Base-by-base conservation (phyloP, 148 eudicot species). In the Gaultheria prostrata region DNA sequence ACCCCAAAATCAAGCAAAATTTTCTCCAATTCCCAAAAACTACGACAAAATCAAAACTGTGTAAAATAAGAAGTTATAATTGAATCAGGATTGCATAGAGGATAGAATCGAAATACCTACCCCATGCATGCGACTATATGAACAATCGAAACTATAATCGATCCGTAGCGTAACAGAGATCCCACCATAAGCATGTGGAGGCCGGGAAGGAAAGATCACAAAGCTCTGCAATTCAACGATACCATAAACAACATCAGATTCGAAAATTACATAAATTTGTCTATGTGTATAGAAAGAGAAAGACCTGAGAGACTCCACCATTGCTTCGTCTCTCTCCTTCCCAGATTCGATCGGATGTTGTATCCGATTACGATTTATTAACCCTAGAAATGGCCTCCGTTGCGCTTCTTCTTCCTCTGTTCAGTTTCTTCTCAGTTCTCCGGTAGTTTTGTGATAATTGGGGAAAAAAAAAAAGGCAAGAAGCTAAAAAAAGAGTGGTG, bases 91-190 rank as follows among this genome's bases (percentile, higher is more conserved):
- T 63, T 63, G 32, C 4, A 3, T 12, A n/a, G 10, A 72, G 28
- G 49, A 48, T 20, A 46, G 76, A 77, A 84, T 35, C 81, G 76
- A 88, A 48, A 39, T 26, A 79, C 82, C 80, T 89, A 87, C 91
- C 91, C 91, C 91, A 89, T 89, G 80, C 87, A 86, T 57, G 83
- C 86, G 73, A 85, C 28, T 72, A 84, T 65, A 49, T 81, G 85
- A 85, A 82, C 57, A 54, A 87, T 80, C 84, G 84, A 84, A 76
- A 80, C 82, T 4, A 81, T 32, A 78, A 76, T 63, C 26, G 88
- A 86, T 86, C 87, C 80, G 28, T 76, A 6, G 21, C 85, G 84
- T 24, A 84, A 51, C 57, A 87, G 54, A 46, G 80, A 57, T 48
- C 80, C 86, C 53, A 84, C 81, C 87, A 84, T 49, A 63, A 89